Percentiles rank a stretch among this genome's conserved stretches.
These are phyloP conservation scores for Neurospora sp. DNA, from an alignment of 495 filamentous ascomycete species.

Conservation along the genomic window DNA sequence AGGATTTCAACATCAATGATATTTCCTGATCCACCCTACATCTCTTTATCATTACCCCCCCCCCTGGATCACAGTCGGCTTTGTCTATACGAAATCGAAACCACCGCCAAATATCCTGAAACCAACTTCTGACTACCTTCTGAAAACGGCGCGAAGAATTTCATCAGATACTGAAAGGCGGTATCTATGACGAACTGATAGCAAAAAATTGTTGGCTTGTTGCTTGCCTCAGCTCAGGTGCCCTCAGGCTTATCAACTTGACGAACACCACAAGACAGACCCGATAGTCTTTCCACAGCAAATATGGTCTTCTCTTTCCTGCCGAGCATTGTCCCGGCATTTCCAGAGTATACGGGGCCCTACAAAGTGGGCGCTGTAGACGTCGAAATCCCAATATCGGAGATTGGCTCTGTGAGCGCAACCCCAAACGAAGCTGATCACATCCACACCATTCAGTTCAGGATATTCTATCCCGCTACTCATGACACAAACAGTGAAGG, in stretches of 20 bases:
- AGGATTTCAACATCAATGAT: neutral
- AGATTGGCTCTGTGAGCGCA: slow-evolving; percentile 42
- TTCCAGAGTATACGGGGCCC: slow-evolving; percentile 60
- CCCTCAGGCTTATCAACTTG: neutral
- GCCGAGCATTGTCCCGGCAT: slow-evolving; percentile 41
- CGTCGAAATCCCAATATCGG: slow-evolving; percentile 57
- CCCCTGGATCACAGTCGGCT: neutral
- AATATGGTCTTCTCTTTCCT: slow-evolving; percentile 12
- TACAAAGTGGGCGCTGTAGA: slow-evolving; percentile 66
- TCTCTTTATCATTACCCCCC: neutral
- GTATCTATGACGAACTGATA: neutral
- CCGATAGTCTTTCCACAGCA: neutral
- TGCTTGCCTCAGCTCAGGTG: neutral
- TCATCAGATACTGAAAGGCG: neutral
- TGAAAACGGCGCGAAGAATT: neutral
- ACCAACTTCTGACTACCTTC: neutral
- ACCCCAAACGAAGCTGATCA: slow-evolving; percentile 37
- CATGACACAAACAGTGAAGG: slow-evolving; percentile 28
- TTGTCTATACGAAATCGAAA: neutral
- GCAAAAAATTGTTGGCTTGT: neutral
- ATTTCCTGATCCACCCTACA: neutral
- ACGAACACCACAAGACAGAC: neutral
- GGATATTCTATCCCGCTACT: slow-evolving; percentile 63
- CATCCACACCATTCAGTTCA: slow-evolving; percentile 58
- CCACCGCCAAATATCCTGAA: neutral